phyloP scores from a whole-genome alignment of 83 land plant genomes.

The Picea abies region DNA sequence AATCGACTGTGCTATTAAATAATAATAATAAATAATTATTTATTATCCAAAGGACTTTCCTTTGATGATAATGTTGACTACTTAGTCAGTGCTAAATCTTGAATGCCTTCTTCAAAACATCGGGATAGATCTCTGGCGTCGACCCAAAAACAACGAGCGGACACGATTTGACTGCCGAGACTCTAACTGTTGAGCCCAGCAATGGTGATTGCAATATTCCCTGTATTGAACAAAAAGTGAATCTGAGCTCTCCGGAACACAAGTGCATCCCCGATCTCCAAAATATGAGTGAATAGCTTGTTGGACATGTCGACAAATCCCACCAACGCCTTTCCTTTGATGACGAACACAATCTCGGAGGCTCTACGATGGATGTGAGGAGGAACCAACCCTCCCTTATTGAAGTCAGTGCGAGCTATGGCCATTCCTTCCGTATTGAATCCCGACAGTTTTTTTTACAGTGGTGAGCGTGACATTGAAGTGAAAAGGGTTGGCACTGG shows the following conservation, averaged over 20 bases:
- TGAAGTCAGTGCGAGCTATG: conserved; percentile 34
- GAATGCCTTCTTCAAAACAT: no score
- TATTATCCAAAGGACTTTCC: no score
- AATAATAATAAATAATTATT: no score
- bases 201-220: conserved; percentile 25
- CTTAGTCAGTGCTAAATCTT: no score
- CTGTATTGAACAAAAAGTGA: conserved; percentile 44
- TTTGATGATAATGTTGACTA: no score
- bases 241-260: conserved; percentile 48
- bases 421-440: conserved; percentile 40
- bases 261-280: conserved; percentile 40
- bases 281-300: conserved; percentile 23
- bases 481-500: conserved; percentile 17
- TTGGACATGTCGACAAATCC: conserved; percentile 54
- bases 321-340: conserved; percentile 27
- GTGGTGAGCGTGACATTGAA: conserved; percentile 24
- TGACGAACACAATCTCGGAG: conserved; percentile 36
- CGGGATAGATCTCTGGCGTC: no score
- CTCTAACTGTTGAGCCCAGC: conserved; percentile 35
- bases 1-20: no score
- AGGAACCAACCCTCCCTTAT: conserved; percentile 16
- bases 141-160: conserved; percentile 24
- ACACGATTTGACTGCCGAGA: conserved; percentile 25
- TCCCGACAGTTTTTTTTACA: conserved; percentile 28
- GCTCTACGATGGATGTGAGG: conserved; percentile 30